Base-by-base conservation (phyloP, 1,284 basidiomycete species). In the Gymnopus androsaceus region DNA sequence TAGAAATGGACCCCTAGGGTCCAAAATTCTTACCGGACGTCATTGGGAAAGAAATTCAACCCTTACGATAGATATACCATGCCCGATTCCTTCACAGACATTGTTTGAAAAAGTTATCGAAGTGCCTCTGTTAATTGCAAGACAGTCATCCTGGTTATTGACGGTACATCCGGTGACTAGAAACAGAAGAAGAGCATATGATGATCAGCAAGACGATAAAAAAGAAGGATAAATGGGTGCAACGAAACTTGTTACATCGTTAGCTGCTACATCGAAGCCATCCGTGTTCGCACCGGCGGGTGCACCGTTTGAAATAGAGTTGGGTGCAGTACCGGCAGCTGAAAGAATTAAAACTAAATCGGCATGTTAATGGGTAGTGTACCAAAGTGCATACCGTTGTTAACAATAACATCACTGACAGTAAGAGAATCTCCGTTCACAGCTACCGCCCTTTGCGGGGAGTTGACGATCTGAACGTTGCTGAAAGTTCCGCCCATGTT, bases 111-210 rank as follows among this genome's bases (percentile, higher is more conserved):
- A 82, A 45, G 76, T 62, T 57, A 87, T 81, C 65, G 81, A 82
- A 31, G 71, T 69, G 7, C 84, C 85, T 41, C 67, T 68, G 66
- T 83, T 85, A 64, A 87, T 81, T 8, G 85, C 82, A 33, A 87
- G 66, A 59, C 85, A 87, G 62, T 87, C 84, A 57, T 87, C 84
- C 73, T 85, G 57, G 46, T 56, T 56, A 3, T 8, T 27, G 25
- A 17, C 23, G 28, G n/a, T 60, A 42, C 21, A 57, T 55, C 38
- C 23, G 14, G 31, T 33, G 14, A 33, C 31, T 33, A 33, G 6
- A 6, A n/a, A n/a, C n/a, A n/a, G n/a, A n/a, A n/a, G n/a, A 33
- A 7, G 14, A 6, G 31, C 31, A 33, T 33, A 33, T 33, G n/a
- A n/a, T n/a, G n/a, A 33, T 33, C 31, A 33, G 31, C 31, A 33